Base-by-base conservation (phyloP, 768 basidiomycete genomes). In the Termitomyces heimii region DNA sequence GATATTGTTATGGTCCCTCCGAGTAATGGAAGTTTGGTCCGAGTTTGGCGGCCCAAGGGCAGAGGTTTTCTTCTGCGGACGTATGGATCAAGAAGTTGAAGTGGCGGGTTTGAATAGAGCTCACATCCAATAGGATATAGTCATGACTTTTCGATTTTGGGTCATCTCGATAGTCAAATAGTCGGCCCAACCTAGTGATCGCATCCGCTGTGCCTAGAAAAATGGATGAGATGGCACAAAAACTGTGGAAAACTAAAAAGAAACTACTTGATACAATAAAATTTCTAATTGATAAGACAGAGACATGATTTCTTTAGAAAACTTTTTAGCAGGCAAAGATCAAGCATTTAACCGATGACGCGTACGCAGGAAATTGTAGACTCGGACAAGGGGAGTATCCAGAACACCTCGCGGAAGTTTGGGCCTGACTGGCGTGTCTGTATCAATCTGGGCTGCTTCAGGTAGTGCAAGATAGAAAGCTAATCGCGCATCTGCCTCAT, bases 251-350 rank as follows among this genome's bases (percentile, higher is more conserved):
- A 16, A 3, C 22, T 14, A 42, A 42, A 3, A 14, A 18, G 22
- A 48, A 66, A 68, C 34, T 60, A 79, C 80, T 67, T 94, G 92
- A 65, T 85, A 89, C 80, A 85, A 86, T 48, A 98, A 70, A 60
- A 94, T 89, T 70, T 94, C 95, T 16, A 98, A 78, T 65, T 96
- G 94, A 70, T 97, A 97, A 2, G 91, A 88, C 57, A 97, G 71
- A 1, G 92, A 91, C 83, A 94, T 90, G 77, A 92, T 88, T 68
- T 94, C 93, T 95, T 60, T 5, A 26, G 37, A 40, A n/a, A 40
- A n/a, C 6, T n/a, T 20, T 29, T 28, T 5, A 29, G 50, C 4
- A n/a, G 16, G 14, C 24, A 26, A n/a, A 12, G 4, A 29, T 13
- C n/a, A 14, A 42, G 8, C 10, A 16, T 45, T 40, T 16, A 32